Conservation (phyloP, 1,139 yeast genomes). For the Geotrichum bryndzae region DNA sequence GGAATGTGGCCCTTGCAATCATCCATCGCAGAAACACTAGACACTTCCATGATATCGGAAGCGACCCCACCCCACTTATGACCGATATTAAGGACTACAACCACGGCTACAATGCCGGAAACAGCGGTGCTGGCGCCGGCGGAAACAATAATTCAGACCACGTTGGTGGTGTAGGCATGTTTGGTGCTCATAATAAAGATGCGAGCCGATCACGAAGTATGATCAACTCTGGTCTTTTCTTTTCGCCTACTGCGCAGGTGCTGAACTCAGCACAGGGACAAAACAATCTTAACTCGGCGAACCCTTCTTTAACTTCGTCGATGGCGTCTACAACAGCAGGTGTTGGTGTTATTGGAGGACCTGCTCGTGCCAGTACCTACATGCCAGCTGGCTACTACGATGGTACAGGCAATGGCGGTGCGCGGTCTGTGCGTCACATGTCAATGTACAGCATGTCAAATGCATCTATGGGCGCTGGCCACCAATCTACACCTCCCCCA, state of each 20-base stretch:
- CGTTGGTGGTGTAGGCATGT: constrained; percentile 5
- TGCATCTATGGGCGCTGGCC: constrained; percentile 15
- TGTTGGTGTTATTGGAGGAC: constrained; percentile 20
- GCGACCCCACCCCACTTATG: constrained; percentile 12
- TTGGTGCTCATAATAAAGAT: neutral
- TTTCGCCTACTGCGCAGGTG: constrained; percentile 76
- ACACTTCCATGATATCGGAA: neutral
- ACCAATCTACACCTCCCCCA: constrained; percentile 9
- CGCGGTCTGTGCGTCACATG: constrained; percentile 18
- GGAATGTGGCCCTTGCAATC: constrained; percentile 25
- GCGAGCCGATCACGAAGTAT: constrained; percentile 11
- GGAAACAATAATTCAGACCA: neutral
- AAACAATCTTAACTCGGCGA: constrained; percentile 20
- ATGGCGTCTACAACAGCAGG: constrained; percentile 13
- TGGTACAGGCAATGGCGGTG: constrained; percentile 18
- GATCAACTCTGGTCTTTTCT: constrained; percentile 43
- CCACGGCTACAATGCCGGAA: constrained; percentile 1
- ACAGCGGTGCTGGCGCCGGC: constrained; percentile 9
- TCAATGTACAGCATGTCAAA: constrained; percentile 20
- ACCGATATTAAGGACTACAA: constrained; percentile 12
- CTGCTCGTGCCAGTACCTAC: constrained; percentile 29
- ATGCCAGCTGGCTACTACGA: constrained; percentile 38
- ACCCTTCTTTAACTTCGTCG: constrained; percentile 20
- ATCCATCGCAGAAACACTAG: constrained; percentile 9
- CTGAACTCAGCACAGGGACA: constrained; percentile 40